Conservation (phyloP, 371 early-diverging fungal genomes). For the Parasitella parasitica region DNA sequence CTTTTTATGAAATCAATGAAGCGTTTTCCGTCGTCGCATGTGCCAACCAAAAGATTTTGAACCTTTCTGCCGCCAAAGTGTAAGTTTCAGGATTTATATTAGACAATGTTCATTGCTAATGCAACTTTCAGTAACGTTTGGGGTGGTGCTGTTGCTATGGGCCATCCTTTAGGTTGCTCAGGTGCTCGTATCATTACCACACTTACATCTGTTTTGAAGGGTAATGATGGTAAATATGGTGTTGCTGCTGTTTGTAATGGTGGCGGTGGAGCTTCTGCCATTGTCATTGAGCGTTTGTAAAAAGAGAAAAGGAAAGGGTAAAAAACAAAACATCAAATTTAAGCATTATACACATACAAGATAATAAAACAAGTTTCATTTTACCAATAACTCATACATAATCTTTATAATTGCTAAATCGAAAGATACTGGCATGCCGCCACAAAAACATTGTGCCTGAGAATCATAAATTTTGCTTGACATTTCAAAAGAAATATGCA, state of each 20-base stretch:
- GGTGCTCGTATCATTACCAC: conserved; percentile 94
- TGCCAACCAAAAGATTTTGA: conserved; percentile 85
- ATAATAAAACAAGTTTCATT: not conserved
- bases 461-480: no score
- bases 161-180: conserved; percentile 97
- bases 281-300: conserved; percentile 79
- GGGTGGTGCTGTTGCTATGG: conserved; percentile 97
- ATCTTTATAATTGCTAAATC: no score
- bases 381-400: no score
- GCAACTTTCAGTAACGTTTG: conserved; percentile 60
- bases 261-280: conserved; percentile 90
- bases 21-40: conserved; percentile 96
- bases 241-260: conserved; percentile 96
- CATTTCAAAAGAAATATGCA: no score
- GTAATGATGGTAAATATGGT: conserved; percentile 75
- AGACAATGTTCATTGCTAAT: not conserved
- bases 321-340: not conserved
- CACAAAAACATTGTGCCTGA: no score
- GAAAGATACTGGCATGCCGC: no score
- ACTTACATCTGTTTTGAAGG: conserved; percentile 72
- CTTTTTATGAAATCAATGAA: conserved; percentile 95
- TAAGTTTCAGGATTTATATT: not conserved
- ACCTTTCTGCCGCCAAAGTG: conserved; percentile 71
- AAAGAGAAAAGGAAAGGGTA: not conserved
- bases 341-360: not conserved